Conservation (phyloP, 2,329 filamentous ascomycete genomes). For the Beauveria pseudobassiana region DNA sequence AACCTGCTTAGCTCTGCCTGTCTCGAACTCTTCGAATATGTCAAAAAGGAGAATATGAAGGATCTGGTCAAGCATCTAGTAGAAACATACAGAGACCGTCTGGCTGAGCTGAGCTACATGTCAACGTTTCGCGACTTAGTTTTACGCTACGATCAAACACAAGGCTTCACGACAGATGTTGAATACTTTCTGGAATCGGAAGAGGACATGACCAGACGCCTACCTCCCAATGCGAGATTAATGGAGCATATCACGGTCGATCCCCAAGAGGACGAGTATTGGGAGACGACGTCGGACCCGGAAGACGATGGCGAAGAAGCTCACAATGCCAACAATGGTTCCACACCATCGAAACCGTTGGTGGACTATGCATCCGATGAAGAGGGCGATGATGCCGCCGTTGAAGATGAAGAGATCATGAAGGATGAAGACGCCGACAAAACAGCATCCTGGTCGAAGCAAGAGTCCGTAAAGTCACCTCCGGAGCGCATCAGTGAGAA, state of each 20-base stretch:
- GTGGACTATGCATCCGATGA: slow-evolving; percentile 94
- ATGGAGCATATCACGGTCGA: slow-evolving; percentile 71
- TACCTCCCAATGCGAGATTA: slow-evolving; percentile 43
- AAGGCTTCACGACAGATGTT: slow-evolving; percentile 55
- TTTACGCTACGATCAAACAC: slow-evolving; percentile 69
- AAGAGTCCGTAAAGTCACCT: slow-evolving; percentile 34
- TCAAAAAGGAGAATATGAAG: slow-evolving; percentile 75
- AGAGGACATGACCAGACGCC: slow-evolving; percentile 43
- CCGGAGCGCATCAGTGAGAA: slow-evolving; percentile 82
- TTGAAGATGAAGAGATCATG: slow-evolving; percentile 18
- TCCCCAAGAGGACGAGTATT: slow-evolving; percentile 84
- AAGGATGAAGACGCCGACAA: slow-evolving; percentile 13
- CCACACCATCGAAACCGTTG: slow-evolving; percentile 60
- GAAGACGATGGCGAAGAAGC: slow-evolving; percentile 60
- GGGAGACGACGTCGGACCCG: slow-evolving; percentile 78
- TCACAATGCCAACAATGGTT: slow-evolving; percentile 48
- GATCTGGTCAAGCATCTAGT: slow-evolving; percentile 77
- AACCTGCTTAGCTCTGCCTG: slow-evolving; percentile 92
- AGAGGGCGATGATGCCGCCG: slow-evolving; percentile 43
- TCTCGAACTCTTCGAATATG: slow-evolving; percentile 86
- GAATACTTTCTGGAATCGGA: slow-evolving; percentile 67
- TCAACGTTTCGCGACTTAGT: slow-evolving; percentile 76
- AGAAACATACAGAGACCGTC: slow-evolving; percentile 70
- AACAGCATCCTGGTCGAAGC: slow-evolving; percentile 13
- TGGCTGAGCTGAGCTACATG: slow-evolving; percentile 72